Evolutionary conservation across 1,284 basidiomycete genomes (phyloP).

Genomic region (Rhodotorula sp.): DNA sequence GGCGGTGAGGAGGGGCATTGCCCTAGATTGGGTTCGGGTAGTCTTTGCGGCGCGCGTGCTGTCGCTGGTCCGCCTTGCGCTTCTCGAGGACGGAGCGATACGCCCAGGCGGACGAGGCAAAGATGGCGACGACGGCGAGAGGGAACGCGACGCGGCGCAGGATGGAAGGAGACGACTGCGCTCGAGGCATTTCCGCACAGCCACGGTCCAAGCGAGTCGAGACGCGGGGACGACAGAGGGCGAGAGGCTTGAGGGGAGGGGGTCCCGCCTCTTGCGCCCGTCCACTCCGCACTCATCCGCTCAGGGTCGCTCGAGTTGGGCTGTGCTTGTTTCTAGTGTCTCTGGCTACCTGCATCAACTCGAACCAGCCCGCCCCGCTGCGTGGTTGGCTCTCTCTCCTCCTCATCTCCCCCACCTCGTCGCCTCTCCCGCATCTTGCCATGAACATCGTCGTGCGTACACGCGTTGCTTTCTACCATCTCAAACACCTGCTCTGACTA

Average conservation of each 20-base stretch:
- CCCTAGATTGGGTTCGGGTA: slow-evolving; percentile 28
- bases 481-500: not conserved
- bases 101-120: slow-evolving; percentile 12
- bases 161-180: not conserved
- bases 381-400: not conserved
- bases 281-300: too few species aligned
- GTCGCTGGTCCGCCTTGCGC: slow-evolving; percentile 14
- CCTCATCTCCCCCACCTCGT: not conserved
- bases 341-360: not conserved
- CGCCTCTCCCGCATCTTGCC: not conserved
- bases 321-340: too few species aligned
- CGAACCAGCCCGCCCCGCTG: not conserved
- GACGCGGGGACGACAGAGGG: not conserved
- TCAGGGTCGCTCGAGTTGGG: too few species aligned
- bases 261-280: too few species aligned
- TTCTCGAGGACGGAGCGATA: slow-evolving; percentile 23
- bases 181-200: not conserved
- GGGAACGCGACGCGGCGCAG: slow-evolving; percentile 12
- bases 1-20: too few species aligned
- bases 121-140: slow-evolving; percentile 29
- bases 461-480: too few species aligned
- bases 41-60: slow-evolving; percentile 10
- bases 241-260: too few species aligned
- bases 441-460: slow-evolving; percentile 48
- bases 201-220: not conserved